phyloP scores from a whole-genome alignment of 768 basidiomycete genomes.

The Rhodocollybia butyracea region DNA sequence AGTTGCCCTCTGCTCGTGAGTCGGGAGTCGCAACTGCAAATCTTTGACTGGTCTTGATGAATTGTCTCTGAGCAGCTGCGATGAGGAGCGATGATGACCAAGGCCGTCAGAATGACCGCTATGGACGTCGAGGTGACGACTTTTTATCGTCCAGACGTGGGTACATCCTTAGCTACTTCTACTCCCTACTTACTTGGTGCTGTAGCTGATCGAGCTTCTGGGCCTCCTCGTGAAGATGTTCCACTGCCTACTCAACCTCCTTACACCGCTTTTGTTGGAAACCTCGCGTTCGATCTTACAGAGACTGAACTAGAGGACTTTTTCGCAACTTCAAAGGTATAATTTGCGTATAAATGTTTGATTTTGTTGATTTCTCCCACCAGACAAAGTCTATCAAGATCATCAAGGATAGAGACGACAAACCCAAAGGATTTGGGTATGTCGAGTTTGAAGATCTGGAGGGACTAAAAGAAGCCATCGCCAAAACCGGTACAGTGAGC shows the following conservation, averaged over 20 bases:
- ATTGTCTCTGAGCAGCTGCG: constrained; percentile 49
- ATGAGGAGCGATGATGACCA: constrained; percentile 66
- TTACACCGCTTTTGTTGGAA: constrained; percentile 96
- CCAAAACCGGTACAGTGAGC: constrained; percentile 66
- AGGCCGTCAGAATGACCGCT: constrained; percentile 49
- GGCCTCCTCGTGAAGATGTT: constrained; percentile 78
- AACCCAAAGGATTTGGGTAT: constrained; percentile 97
- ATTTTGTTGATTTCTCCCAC: neutral
- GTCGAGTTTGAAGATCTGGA: constrained; percentile 91
- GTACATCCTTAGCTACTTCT: constrained; percentile 17
- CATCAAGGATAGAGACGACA: constrained; percentile 89
- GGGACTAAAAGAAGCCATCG: constrained; percentile 79
- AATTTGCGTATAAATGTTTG: constrained; percentile 10
- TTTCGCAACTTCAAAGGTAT: constrained; percentile 66
- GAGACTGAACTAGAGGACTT: constrained; percentile 80
- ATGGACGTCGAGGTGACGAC: constrained; percentile 58
- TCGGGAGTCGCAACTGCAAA: constrained; percentile 13
- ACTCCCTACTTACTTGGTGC: neutral
- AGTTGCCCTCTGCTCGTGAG: constrained; percentile 91
- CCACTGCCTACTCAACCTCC: constrained; percentile 95
- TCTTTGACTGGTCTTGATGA: constrained; percentile 8
- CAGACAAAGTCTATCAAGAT: constrained; percentile 87
- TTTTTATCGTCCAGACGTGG: constrained; percentile 59
- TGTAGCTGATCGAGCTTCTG: constrained; percentile 52
- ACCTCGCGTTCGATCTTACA: constrained; percentile 88